Percentiles rank a stretch among this genome's conserved stretches.
These are phyloP conservation scores for Carex pumila DNA, from an alignment of 176 grass and related monocot genomes.

Conservation along the genomic window DNA sequence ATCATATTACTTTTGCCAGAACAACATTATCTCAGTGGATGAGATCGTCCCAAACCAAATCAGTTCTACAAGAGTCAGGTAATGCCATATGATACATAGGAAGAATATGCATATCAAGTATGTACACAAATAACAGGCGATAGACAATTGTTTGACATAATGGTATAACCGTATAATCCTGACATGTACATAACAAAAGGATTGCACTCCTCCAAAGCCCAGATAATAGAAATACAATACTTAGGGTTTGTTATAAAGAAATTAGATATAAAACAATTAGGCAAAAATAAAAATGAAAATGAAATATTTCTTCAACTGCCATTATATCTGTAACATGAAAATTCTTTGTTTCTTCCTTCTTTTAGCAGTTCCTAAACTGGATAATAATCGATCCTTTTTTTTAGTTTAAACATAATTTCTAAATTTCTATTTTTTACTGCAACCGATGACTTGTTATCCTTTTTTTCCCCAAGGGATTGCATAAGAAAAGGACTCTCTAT, in stretches of 20 bases:
- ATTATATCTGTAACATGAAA: neutral
- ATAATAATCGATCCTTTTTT: neutral
- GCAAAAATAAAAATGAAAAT: neutral
- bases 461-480: slow-evolving; percentile 39
- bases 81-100: neutral
- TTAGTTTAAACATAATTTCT: neutral
- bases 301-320: neutral
- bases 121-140: neutral
- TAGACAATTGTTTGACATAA: neutral
- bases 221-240: neutral
- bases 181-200: neutral
- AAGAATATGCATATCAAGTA: neutral
- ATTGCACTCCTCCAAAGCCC: neutral
- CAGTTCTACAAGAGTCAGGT: slow-evolving; percentile 93
- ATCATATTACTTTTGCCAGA: slow-evolving; percentile 32
- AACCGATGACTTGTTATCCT: neutral
- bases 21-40: slow-evolving; percentile 61
- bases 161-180: neutral
- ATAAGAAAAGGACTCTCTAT: slow-evolving; percentile 47
- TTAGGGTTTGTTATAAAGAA: neutral
- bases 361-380: neutral
- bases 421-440: neutral
- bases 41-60: slow-evolving; percentile 93
- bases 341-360: neutral
- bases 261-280: neutral